Evolutionary conservation across 2,329 filamentous ascomycete species (phyloP), one percentile per base, ranked within the genome.

Genomic region (Thielaviopsis euricoi): DNA sequence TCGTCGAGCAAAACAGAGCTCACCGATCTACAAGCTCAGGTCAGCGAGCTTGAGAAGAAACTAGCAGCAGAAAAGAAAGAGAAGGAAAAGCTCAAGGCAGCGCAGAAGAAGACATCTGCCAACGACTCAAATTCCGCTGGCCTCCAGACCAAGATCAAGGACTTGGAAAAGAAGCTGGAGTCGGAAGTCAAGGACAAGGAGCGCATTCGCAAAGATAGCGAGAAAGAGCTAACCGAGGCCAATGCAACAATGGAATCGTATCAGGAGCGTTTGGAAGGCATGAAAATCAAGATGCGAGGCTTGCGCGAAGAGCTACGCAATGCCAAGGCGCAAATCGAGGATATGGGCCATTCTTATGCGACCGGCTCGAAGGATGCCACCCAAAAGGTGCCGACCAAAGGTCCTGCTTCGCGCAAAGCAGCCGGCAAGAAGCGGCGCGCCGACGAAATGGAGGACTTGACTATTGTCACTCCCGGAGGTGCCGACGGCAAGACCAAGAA

Each of bases 251-350:
- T 78, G 56, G 76, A 82, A 4, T 74, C 81, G 13, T 74, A 89
- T 0, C 85, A 90, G 62, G 82, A 83, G 62, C 86, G 85, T 62
- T 70, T 93, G 17, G 82, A 81, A 56, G 80, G 80, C 21, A 77
- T 87, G 66, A 82, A 82, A 65, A 76, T 77, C 58, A 90, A 89
- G 68, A 76, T 93, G 25, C 89, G 87, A 66, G 79, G 84, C 65
- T 69, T 71, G 22, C 71, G 71, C n/a, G 64, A 65, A 2, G 71
- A 74, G 56, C 66, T 73, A 6, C 66, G 66, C 50, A 68, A 67
- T 52, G 71, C 69, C 46, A 73, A 70, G 43, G 66, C 69, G 1
- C 73, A 77, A 59, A 68, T 78, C 13, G 69, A 69, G 22, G 68
- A 70, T 53, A 69, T 68, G 58, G 64, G 53, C 29, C 55, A 33